Evolutionary conservation across 176 grass and related monocot species (phyloP).

Genomic region (Saccharum officinarum): DNA sequence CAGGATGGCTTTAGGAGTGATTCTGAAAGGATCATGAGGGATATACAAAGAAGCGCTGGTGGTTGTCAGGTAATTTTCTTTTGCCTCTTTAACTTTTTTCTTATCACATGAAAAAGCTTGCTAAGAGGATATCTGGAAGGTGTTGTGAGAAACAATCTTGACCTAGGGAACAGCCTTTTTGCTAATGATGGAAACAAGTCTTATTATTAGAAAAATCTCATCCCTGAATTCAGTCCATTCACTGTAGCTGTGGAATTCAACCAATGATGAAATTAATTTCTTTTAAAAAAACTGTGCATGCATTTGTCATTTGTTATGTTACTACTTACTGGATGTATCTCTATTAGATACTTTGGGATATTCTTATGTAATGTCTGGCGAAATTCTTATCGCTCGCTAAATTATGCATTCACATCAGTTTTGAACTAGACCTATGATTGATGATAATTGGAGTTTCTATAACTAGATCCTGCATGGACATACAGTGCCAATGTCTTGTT

Average conservation of each 20-base stretch:
- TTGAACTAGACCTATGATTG: neutral
- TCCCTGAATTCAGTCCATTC: neutral
- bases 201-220: slow-evolving; percentile 5
- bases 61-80: slow-evolving; percentile 77
- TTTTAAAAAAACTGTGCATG: neutral
- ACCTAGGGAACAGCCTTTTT: neutral
- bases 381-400: neutral
- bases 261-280: slow-evolving; percentile 2
- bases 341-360: neutral
- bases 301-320: neutral
- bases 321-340: neutral
- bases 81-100: neutral
- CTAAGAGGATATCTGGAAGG: neutral
- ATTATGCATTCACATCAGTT: slow-evolving; percentile 10
- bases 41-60: slow-evolving; percentile 65
- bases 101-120: slow-evolving; percentile 20
- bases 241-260: neutral
- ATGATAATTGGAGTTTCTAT: neutral
- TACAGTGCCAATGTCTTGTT: neutral
- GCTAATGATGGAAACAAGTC: neutral
- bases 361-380: slow-evolving; percentile 14
- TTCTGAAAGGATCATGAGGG: slow-evolving; percentile 91
- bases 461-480: neutral
- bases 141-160: neutral
- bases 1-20: slow-evolving; percentile 92